A percentile compares a stretch with the other conserved stretches of the same genome.
These are phyloP conservation scores for Bacterosira constricta DNA, from an alignment of 108 stramenopile species.

Conservation along the genomic window DNA sequence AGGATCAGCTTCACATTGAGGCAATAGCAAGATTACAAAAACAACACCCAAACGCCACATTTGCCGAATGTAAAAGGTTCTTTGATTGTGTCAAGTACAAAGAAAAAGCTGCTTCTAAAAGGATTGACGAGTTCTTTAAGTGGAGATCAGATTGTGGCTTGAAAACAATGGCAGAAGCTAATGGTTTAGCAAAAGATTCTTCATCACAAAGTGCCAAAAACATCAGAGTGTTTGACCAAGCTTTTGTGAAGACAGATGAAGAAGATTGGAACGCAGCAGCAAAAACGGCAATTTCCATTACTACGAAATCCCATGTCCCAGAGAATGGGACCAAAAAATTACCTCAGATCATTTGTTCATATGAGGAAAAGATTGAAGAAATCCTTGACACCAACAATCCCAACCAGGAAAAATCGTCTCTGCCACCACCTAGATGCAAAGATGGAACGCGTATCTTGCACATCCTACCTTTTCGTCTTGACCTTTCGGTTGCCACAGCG, in stretches of 20 bases:
- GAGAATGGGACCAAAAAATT: constrained; percentile 9
- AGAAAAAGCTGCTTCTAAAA: constrained; percentile 29
- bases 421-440: constrained; percentile 39
- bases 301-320: background rate
- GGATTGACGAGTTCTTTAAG: constrained; percentile 30
- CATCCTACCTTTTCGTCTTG: constrained; percentile 66
- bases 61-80: constrained; percentile 42
- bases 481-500: constrained; percentile 49
- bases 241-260: constrained; percentile 23
- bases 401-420: background rate
- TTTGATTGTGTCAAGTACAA: constrained; percentile 29
- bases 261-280: constrained; percentile 36
- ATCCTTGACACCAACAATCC: background rate
- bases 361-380: constrained; percentile 3
- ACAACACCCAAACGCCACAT: constrained; percentile 27
- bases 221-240: constrained; percentile 8
- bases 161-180: constrained; percentile 19
- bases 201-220: background rate
- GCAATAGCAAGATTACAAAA: constrained; percentile 25
- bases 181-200: background rate
- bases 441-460: constrained; percentile 64
- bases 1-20: background rate
- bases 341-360: constrained; percentile 44
- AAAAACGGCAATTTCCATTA: constrained; percentile 24
- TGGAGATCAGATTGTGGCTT: constrained; percentile 41